Conservation (phyloP, 805 yeast species). For the Jamesozyma hellenica region DNA sequence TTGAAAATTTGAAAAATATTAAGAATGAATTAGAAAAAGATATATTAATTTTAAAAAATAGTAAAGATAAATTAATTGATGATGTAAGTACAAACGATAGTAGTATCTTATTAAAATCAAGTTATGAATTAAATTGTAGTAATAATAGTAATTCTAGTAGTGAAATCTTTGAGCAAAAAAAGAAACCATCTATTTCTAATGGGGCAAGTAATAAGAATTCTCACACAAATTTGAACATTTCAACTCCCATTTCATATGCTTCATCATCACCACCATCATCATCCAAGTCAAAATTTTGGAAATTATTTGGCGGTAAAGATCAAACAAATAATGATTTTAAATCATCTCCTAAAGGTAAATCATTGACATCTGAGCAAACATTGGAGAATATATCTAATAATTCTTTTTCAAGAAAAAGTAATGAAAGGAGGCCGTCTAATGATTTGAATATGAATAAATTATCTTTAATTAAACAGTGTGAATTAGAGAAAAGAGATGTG, state of each 20-base stretch:
- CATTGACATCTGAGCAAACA: neutral
- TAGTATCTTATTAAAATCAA: neutral
- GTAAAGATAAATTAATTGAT: conserved; percentile 2
- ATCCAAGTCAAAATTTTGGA: conserved; percentile 28
- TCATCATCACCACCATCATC: conserved; percentile 4
- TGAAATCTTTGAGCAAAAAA: neutral
- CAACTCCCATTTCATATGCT: conserved; percentile 1
- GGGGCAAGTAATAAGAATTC: neutral
- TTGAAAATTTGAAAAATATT: conserved; percentile 39
- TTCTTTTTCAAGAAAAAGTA: neutral
- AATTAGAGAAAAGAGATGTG: conserved; percentile 47
- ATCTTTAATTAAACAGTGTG: conserved; percentile 36
- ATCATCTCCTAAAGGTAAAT: conserved; percentile 1
- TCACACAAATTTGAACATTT: neutral
- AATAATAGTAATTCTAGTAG: neutral
- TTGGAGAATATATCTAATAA: neutral
- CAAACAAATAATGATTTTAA: neutral
- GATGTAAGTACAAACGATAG: neutral
- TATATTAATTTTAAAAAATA: conserved; percentile 26
- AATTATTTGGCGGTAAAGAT: conserved; percentile 16
- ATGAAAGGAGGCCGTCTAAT: neutral
- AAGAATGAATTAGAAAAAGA: conserved; percentile 41
- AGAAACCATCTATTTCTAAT: neutral
- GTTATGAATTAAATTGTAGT: neutral
- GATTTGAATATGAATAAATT: neutral